A percentile compares a stretch with the other conserved stretches of the same genome.
Evolutionary conservation across 495 filamentous ascomycete species (phyloP).

Genomic region (Parachaetomium inaequale): DNA sequence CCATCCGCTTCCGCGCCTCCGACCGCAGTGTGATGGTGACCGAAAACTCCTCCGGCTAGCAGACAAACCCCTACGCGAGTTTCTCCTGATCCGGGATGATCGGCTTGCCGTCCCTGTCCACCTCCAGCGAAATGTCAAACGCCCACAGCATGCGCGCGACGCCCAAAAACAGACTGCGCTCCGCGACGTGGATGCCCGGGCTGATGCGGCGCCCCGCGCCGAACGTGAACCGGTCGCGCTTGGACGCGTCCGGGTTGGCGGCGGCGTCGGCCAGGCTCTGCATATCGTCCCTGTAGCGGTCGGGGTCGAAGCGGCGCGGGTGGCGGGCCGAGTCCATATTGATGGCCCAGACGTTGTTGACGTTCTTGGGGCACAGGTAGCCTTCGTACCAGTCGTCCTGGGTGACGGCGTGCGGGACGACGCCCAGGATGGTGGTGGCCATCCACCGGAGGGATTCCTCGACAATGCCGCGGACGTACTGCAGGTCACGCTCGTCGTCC

Average conservation of each 20-base stretch:
- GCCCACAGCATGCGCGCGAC: constrained; percentile 53
- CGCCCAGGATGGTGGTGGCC: constrained; percentile 53
- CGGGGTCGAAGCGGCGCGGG: constrained; percentile 37
- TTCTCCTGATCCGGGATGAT: constrained; percentile 41
- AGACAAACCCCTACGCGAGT: constrained; percentile 44
- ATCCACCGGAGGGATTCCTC: constrained; percentile 61
- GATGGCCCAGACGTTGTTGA: constrained; percentile 51
- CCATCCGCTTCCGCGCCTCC: constrained; percentile 27
- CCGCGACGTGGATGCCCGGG: constrained; percentile 56
- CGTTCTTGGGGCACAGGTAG: constrained; percentile 49
- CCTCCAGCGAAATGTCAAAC: constrained; percentile 44
- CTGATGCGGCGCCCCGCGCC: constrained; percentile 60
- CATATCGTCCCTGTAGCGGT: constrained; percentile 30
- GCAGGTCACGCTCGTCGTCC: constrained; percentile 49
- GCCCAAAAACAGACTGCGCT: constrained; percentile 51
- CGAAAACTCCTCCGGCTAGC: constrained; percentile 40
- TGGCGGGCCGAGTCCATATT: constrained; percentile 36
- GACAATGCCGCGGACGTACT: constrained; percentile 49
- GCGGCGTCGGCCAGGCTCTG: constrained; percentile 31
- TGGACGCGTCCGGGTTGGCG: constrained; percentile 32
- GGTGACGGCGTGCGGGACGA: constrained; percentile 50
- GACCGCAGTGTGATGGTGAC: constrained; percentile 36
- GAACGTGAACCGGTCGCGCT: constrained; percentile 50
- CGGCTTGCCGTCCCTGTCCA: constrained; percentile 29
- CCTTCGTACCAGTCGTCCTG: constrained; percentile 52